phyloP scores from a whole-genome alignment of 2,329 filamentous ascomycete species.

The Colletotrichum chrysophilum region DNA sequence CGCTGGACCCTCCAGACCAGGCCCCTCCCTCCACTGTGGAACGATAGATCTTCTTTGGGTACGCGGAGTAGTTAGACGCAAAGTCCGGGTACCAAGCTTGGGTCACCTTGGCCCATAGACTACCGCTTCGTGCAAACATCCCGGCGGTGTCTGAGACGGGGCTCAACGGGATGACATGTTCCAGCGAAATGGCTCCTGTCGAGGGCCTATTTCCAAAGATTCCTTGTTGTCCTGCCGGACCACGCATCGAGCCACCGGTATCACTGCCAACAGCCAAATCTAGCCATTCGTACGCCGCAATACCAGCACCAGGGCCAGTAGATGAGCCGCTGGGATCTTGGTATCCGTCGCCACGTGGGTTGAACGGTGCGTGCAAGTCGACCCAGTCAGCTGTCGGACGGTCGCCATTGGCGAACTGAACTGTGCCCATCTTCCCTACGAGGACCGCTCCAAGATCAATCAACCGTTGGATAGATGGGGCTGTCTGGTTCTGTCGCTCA shows the following conservation, averaged over 20 bases:
- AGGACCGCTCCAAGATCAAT: constrained; percentile 60
- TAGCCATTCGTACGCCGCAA: constrained; percentile 28
- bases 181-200: constrained; percentile 40
- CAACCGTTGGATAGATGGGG: constrained; percentile 55
- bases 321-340: constrained; percentile 24
- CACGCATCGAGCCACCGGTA: constrained; percentile 21
- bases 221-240: constrained; percentile 44
- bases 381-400: constrained; percentile 50
- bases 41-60: neutral
- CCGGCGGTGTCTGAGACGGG: constrained; percentile 22
- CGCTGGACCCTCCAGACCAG: neutral
- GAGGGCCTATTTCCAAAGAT: constrained; percentile 49
- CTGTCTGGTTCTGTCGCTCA: constrained; percentile 48
- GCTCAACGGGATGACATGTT: constrained; percentile 44
- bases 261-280: constrained; percentile 26
- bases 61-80: neutral
- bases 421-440: constrained; percentile 48
- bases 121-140: neutral
- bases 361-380: constrained; percentile 31
- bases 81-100: neutral
- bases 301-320: constrained; percentile 24
- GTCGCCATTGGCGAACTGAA: constrained; percentile 44
- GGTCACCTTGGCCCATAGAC: neutral
- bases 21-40: neutral
- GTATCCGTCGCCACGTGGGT: constrained; percentile 33